Evolutionary conservation across 2,329 filamentous ascomycete genomes (phyloP), one percentile per base, ranked within the genome.

Genomic region (Gnomoniopsis sp.): DNA sequence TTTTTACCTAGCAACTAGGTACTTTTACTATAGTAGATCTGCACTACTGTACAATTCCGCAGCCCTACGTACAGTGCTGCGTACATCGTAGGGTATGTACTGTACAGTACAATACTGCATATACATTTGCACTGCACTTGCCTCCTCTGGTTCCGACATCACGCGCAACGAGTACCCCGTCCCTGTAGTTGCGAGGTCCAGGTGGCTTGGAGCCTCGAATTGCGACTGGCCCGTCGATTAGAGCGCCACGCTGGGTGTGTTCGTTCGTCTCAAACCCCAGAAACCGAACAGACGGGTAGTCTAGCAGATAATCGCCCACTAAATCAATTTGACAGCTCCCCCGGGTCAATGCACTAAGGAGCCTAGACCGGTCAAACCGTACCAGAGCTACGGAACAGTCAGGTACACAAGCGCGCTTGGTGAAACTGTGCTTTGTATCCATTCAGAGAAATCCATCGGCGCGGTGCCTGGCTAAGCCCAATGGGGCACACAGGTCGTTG

Each of bases 201-300:
- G 17, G 6, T 41, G 36, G 14, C 36, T 15, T 46, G n/a, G 6
- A 46, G 19, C n/a, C 23, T 53, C 53, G 23, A 22, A 33, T 49
- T 43, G 53, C 53, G 53, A 55, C 53, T 49, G 53, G 51, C 14
- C 38, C 26, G 30, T 22, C 26, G 50, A 53, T 33, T 6, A 44
- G 34, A 11, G 19, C n/a, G 21, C n/a, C 26, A 44, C 34, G 21
- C 33, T 14, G 36, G 21, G 43, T 43, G 3, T 36, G 41, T 7
- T 53, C 12, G 41, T 7, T 53, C 12, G 6, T 22, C n/a, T 17
- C 17, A 14, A 17, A 12, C 14, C 17, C 23, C 26, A n/a, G 17
- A 26, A 7, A n/a, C 26, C 36, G 8, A 22, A 19, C 10, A 17
- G 19, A 10, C 43, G 14, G 19, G 15, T 19, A 19, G 8, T 19